Evolutionary conservation across 202 grass and related monocot genomes (phyloP).

Genomic region (Cymbopogon flexuosus): DNA sequence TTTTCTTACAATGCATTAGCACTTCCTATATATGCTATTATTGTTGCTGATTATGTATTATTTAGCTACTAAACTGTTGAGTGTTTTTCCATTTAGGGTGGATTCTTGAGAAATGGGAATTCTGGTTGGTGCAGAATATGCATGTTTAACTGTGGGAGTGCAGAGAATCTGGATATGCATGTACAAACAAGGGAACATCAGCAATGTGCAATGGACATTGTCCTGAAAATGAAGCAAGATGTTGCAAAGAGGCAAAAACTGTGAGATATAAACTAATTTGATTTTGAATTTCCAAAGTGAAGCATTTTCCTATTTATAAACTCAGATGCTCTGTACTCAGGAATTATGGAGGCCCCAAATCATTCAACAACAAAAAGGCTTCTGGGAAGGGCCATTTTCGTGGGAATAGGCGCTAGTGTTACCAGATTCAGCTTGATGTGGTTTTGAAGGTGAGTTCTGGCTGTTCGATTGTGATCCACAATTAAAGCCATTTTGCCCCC

Average conservation of each 20-base stretch:
- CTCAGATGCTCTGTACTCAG: conserved; percentile 26
- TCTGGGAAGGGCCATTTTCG: conserved; percentile 43
- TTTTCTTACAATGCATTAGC: background rate
- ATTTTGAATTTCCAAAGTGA: conserved; percentile 12
- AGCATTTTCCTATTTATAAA: conserved; percentile 17
- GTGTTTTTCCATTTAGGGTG: conserved; percentile 32
- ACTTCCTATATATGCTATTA: conserved; percentile 15
- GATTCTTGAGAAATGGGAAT: conserved; percentile 51
- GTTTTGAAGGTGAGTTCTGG: conserved; percentile 33
- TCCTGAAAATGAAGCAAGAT: conserved; percentile 89
- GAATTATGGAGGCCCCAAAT: conserved; percentile 37
- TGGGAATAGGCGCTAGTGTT: conserved; percentile 52
- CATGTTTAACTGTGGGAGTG: conserved; percentile 68
- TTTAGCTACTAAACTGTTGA: conserved; percentile 15
- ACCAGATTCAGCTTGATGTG: background rate
- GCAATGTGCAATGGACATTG: conserved; percentile 74
- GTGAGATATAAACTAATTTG: conserved; percentile 44
- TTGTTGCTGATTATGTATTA: conserved; percentile 8
- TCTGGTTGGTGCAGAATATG: conserved; percentile 93
- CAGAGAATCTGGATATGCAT: conserved; percentile 73
- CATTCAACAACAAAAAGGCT: conserved; percentile 36
- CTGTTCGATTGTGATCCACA: conserved; percentile 18
- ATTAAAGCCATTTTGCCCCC: background rate
- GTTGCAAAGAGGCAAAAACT: conserved; percentile 59
- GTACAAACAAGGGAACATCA: conserved; percentile 89